phyloP scores from a whole-genome alignment of 2,329 filamentous ascomycete genomes.

The Penicillium rolfsii region DNA sequence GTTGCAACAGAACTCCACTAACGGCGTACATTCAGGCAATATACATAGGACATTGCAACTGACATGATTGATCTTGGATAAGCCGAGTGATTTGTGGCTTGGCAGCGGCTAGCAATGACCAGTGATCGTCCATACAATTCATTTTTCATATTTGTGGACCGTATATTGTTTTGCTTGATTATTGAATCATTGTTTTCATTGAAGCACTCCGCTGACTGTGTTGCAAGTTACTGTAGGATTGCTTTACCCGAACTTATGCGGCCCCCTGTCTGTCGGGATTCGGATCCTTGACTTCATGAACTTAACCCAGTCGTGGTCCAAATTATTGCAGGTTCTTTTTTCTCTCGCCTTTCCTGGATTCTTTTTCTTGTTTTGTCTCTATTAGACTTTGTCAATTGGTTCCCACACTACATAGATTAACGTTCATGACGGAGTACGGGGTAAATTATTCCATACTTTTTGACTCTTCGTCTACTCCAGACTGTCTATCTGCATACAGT shows the following conservation, averaged over 20 bases:
- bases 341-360: neutral
- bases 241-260: neutral
- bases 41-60: neutral
- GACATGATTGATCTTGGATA: constrained; percentile 3
- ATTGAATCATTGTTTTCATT: neutral
- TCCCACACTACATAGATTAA: neutral
- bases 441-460: neutral
- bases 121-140: neutral
- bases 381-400: neutral
- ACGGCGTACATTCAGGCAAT: neutral
- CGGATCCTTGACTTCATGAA: constrained; percentile 20
- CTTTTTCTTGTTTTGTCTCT: constrained; percentile 1
- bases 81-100: neutral
- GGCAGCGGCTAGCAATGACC: neutral
- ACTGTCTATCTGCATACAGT: neutral
- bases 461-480: neutral
- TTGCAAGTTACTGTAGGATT: neutral
- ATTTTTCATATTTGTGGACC: neutral
- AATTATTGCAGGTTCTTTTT: constrained; percentile 5
- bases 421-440: neutral
- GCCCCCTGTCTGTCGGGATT: constrained; percentile 17
- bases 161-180: neutral
- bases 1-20: constrained; percentile 6
- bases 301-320: neutral
- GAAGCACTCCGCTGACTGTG: neutral